A percentile compares a stretch with the other conserved stretches of the same genome.
phyloP scores from a whole-genome alignment of 768 basidiomycete species.

The Pisolithus microcarpus region DNA sequence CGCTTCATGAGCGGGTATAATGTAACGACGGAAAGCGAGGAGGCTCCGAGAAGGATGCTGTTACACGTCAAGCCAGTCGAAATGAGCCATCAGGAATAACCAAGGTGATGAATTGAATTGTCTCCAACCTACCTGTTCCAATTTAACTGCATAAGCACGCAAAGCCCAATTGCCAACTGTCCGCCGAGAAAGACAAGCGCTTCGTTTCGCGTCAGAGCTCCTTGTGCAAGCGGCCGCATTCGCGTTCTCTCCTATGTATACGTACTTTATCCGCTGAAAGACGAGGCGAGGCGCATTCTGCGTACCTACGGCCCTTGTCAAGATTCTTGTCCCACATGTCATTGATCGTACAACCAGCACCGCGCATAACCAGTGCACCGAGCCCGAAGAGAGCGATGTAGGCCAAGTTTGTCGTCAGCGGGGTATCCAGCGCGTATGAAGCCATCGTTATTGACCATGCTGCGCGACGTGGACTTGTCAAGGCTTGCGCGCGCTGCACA shows the following conservation, averaged over 20 bases:
- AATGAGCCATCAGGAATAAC: too few relatives aligned
- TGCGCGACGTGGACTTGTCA: slow-evolving; percentile 26
- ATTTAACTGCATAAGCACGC: slow-evolving; percentile 84
- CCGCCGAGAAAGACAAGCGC: slow-evolving; percentile 76
- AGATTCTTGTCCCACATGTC: slow-evolving; percentile 97
- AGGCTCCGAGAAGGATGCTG: slow-evolving; percentile 88
- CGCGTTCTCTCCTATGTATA: slow-evolving; percentile 68
- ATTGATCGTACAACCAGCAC: slow-evolving; percentile 97
- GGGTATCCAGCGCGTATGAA: slow-evolving; percentile 66
- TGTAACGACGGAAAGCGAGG: slow-evolving; percentile 80
- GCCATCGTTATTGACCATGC: slow-evolving; percentile 99
- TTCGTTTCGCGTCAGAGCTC: slow-evolving; percentile 67
- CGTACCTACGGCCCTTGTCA: slow-evolving; percentile 84
- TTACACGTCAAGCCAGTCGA: too few relatives aligned
- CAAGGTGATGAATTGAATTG: too few relatives aligned
- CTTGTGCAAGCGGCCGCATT: slow-evolving; percentile 78
- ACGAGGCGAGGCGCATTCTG: background rate
- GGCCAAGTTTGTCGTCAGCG: slow-evolving; percentile 59
- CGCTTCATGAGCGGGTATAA: slow-evolving; percentile 97
- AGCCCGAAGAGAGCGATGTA: slow-evolving; percentile 81
- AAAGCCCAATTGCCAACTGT: slow-evolving; percentile 78
- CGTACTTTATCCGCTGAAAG: background rate
- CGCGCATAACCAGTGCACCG: slow-evolving; percentile 92
- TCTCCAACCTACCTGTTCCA: slow-evolving; percentile 74
- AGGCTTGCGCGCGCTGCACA: background rate